Evolutionary conservation across 257 asterid genomes (phyloP).

Genomic region (Salvia rosmarinus): DNA sequence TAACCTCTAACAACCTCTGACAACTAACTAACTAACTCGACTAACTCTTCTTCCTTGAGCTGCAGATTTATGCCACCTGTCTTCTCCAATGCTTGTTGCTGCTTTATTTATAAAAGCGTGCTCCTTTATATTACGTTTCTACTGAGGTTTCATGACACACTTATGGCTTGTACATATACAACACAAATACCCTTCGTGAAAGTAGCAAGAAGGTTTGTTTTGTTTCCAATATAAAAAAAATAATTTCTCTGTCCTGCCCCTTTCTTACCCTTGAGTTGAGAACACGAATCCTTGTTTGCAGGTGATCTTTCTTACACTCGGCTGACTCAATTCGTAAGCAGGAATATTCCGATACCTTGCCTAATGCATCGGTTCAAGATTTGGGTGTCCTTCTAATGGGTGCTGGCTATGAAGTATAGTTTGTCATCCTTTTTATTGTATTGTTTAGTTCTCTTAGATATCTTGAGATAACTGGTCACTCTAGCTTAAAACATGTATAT

Average conservation of each 20-base stretch:
- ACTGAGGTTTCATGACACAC: conserved; percentile 5
- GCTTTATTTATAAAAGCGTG: no score
- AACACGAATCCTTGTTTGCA: conserved; percentile 37
- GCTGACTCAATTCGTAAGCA: conserved; percentile 69
- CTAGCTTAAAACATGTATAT: no score
- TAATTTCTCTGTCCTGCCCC: background rate
- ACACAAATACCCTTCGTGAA: conserved; percentile 79
- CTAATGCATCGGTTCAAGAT: conserved; percentile 76
- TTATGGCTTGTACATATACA: conserved; percentile 86
- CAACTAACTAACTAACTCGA: no score
- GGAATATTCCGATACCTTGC: conserved; percentile 67
- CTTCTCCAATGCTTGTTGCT: no score
- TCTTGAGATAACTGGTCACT: background rate
- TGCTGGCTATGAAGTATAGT: conserved; percentile 81
- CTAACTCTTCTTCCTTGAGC: no score
- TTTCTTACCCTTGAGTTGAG: conserved; percentile 27
- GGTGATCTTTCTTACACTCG: conserved; percentile 81
- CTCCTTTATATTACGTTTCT: no score
- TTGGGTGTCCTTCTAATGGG: conserved; percentile 73
- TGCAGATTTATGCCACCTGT: no score
- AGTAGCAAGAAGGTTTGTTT: conserved; percentile 88
- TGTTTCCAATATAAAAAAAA: conserved; percentile 31
- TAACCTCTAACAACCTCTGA: no score
- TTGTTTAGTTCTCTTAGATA: background rate
- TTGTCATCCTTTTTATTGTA: conserved; percentile 10